Conservation (phyloP, 2,329 filamentous ascomycete genomes). For the Stachybotrys echinatus region DNA sequence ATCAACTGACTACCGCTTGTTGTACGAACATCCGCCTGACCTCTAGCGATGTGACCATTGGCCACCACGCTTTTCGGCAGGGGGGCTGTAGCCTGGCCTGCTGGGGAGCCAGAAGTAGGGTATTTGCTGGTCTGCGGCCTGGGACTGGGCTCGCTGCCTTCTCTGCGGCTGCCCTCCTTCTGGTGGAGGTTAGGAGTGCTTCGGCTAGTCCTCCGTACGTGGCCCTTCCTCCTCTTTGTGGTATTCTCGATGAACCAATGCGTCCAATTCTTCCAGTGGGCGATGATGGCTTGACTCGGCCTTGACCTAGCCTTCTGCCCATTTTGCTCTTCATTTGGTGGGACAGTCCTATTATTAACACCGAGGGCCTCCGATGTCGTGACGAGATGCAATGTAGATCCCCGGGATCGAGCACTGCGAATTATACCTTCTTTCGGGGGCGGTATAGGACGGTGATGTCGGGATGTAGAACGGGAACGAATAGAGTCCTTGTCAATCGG, state of each 20-base stretch:
- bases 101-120: conserved; percentile 31
- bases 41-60: conserved; percentile 40
- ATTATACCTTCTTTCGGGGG: conserved; percentile 79
- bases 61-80: conserved; percentile 46
- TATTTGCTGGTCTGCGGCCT: conserved; percentile 58
- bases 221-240: conserved; percentile 43
- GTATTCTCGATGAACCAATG: conserved; percentile 59
- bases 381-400: conserved; percentile 83
- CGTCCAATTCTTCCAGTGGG: conserved; percentile 60
- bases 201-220: conserved; percentile 45
- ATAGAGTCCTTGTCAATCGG: conserved; percentile 76
- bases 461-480: conserved; percentile 71
- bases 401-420: conserved; percentile 65
- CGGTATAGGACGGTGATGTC: conserved; percentile 68
- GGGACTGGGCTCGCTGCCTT: conserved; percentile 48
- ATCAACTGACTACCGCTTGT: conserved; percentile 13
- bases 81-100: conserved; percentile 32
- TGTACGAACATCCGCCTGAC: conserved; percentile 10
- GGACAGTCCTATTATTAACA: conserved; percentile 16
- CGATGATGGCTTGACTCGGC: conserved; percentile 53
- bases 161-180: conserved; percentile 40
- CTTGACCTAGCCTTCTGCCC: conserved; percentile 49
- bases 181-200: conserved; percentile 55
- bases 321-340: conserved; percentile 20
- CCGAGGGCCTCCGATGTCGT: conserved; percentile 53